These are phyloP conservation scores for Lactifluus rugatus DNA, from an alignment of 768 basidiomycete genomes.

Conservation along the genomic window DNA sequence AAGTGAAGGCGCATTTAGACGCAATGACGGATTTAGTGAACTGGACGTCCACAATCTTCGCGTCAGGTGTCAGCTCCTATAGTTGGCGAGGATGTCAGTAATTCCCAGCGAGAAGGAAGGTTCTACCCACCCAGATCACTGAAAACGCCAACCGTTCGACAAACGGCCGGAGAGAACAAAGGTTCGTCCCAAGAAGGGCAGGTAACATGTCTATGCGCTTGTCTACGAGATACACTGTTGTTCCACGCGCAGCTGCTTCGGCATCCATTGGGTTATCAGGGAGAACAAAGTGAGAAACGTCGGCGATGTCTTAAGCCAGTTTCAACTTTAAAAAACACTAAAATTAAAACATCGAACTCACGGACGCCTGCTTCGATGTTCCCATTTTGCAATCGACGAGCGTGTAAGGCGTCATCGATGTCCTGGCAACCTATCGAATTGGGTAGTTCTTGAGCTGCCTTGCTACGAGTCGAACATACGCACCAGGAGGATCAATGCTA, in stretches of 20 bases:
- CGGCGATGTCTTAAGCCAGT: conserved; percentile 73
- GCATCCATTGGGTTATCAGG: conserved; percentile 93
- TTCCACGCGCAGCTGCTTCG: conserved; percentile 92
- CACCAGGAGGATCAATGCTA: conserved; percentile 94
- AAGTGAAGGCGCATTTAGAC: conserved; percentile 93
- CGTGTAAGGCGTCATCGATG: conserved; percentile 97
- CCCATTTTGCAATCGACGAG: conserved; percentile 75
- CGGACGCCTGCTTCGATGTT: conserved; percentile 97
- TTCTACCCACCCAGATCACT: conserved; percentile 74
- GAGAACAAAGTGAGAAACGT: conserved; percentile 93
- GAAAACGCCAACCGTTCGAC: conserved; percentile 95
- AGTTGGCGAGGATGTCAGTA: conserved; percentile 11
- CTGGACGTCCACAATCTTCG: conserved; percentile 80
- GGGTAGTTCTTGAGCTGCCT: conserved; percentile 3
- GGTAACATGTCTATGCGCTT: conserved; percentile 99
- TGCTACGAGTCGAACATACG: conserved; percentile 9
- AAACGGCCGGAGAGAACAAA: conserved; percentile 85
- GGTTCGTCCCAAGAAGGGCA: conserved; percentile 82
- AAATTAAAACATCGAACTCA: conserved; percentile 37
- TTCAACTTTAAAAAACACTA: not conserved
- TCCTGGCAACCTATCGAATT: conserved; percentile 73
- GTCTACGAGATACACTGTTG: conserved; percentile 96
- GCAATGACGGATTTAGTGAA: conserved; percentile 97
- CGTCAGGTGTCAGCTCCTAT: conserved; percentile 83
- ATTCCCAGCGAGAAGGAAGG: not conserved